Percentiles rank a stretch among this genome's conserved stretches.
Conservation (phyloP, 2,329 filamentous ascomycete species). For the Pseudonectria foliicola region DNA sequence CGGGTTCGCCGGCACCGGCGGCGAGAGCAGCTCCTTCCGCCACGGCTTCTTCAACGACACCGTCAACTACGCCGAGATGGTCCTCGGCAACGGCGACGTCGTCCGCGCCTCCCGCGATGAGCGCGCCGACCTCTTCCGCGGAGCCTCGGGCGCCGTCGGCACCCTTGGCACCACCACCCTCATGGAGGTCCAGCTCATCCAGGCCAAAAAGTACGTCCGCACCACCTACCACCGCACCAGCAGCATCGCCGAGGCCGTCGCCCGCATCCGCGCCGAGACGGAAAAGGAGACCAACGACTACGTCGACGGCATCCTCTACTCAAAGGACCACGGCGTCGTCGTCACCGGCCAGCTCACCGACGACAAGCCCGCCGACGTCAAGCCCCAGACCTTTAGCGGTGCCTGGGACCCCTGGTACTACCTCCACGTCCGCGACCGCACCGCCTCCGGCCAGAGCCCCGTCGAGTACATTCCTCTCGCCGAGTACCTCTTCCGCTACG, state of each 20-base stretch:
- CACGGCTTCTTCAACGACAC: slow-evolving; percentile 66
- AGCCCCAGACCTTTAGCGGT: slow-evolving; percentile 48
- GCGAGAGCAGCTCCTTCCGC: slow-evolving; percentile 62
- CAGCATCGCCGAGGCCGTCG: slow-evolving; percentile 40
- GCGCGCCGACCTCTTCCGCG: slow-evolving; percentile 53
- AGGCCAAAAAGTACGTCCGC: slow-evolving; percentile 54
- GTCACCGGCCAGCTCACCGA: slow-evolving; percentile 58
- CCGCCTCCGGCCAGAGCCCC: slow-evolving; percentile 19
- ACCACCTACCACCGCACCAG: slow-evolving; percentile 52
- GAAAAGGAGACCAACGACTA: slow-evolving; percentile 50
- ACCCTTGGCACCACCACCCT: slow-evolving; percentile 62
- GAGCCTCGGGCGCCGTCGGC: slow-evolving; percentile 60
- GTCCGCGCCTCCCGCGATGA: slow-evolving; percentile 41
- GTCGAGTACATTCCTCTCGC: slow-evolving; percentile 58
- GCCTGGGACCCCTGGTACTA: slow-evolving; percentile 71
- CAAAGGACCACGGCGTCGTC: slow-evolving; percentile 55
- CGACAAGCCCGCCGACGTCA: slow-evolving; percentile 31
- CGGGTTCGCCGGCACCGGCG: slow-evolving; percentile 63
- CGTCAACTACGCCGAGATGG: slow-evolving; percentile 58
- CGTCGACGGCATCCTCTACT: slow-evolving; percentile 66
- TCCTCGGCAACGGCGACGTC: slow-evolving; percentile 59
- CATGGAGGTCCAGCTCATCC: slow-evolving; percentile 55
- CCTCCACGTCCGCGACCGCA: slow-evolving; percentile 54
- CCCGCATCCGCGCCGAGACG: slow-evolving; percentile 42
- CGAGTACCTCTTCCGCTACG: slow-evolving; percentile 72